phyloP scores from a whole-genome alignment of 768 basidiomycete species.

The Rhizopogon rudus region DNA sequence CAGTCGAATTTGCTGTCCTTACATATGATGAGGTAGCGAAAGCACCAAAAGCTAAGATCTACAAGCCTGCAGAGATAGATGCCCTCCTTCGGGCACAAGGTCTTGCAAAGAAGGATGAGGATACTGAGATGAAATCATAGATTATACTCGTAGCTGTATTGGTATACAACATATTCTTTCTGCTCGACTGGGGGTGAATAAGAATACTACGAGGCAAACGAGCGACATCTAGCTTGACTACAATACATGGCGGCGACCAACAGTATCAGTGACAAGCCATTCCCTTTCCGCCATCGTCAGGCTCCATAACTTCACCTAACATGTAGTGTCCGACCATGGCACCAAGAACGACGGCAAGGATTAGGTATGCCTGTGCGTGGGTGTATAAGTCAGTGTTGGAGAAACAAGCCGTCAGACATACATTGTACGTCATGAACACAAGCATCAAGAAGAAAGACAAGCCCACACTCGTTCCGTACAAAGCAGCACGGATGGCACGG shows the following conservation, averaged over 20 bases:
- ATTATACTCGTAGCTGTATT: constrained; percentile 1
- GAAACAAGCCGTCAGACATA: constrained; percentile 31
- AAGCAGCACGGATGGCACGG: constrained; percentile 53
- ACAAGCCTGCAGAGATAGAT: constrained; percentile 84
- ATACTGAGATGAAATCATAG: constrained; percentile 67
- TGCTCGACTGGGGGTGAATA: background rate
- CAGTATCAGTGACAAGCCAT: constrained; percentile 72
- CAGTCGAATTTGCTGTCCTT: constrained; percentile 96
- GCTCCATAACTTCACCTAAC: constrained; percentile 62
- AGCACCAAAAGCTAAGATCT: constrained; percentile 87
- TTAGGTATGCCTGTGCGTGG: constrained; percentile 69
- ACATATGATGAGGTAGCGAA: constrained; percentile 76
- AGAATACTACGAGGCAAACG: background rate
- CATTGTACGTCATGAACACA: constrained; percentile 96
- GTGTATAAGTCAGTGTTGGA: background rate
- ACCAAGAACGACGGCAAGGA: constrained; percentile 74
- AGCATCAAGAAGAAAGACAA: constrained; percentile 91
- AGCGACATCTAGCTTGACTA: background rate
- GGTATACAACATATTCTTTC: background rate
- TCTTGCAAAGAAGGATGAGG: constrained; percentile 84
- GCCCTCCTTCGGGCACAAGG: constrained; percentile 73
- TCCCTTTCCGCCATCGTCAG: constrained; percentile 52
- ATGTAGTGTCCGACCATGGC: constrained; percentile 81
- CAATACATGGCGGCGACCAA: background rate
- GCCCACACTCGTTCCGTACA: constrained; percentile 76